Evolutionary conservation across 306 rosid genomes (phyloP).

Genomic region (Cucumis melo): DNA sequence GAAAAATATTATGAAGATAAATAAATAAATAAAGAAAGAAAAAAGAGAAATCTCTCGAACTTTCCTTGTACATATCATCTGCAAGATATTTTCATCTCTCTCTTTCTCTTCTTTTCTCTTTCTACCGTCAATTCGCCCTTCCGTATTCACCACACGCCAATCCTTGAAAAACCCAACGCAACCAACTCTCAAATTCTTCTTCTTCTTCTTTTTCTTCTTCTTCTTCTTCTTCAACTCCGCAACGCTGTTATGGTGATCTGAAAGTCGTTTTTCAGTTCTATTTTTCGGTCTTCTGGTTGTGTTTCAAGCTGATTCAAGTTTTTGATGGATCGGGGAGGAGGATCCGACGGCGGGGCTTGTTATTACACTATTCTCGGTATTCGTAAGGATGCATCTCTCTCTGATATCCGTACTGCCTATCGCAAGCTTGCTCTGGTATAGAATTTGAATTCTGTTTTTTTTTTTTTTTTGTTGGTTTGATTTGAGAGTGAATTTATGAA

Average conservation of each 20-base stretch:
- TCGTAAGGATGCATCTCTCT: constrained; percentile 70
- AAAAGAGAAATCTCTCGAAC: constrained; percentile 31
- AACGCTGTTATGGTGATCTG: background rate
- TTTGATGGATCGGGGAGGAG: constrained; percentile 71
- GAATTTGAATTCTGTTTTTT: background rate
- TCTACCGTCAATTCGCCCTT: background rate
- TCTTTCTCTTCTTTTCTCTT: background rate
- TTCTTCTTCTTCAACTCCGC: background rate
- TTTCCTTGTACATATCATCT: constrained; percentile 19
- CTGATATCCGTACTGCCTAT: constrained; percentile 79
- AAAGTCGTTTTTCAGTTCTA: background rate
- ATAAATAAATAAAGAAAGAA: background rate
- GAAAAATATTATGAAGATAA: background rate
- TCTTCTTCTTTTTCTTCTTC: background rate
- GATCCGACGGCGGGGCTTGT: constrained; percentile 61
- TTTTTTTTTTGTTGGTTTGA: background rate
- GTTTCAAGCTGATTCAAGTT: background rate
- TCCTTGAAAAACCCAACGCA: background rate
- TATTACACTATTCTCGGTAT: constrained; percentile 79
- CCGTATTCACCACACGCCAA: background rate
- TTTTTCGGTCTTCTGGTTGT: background rate
- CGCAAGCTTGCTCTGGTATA: constrained; percentile 81
- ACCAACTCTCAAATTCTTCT: background rate
- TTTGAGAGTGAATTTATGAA: background rate
- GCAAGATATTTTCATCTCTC: constrained; percentile 53